Percentiles rank a stretch among this genome's conserved stretches.
Evolutionary conservation across 352 stramenopile genomes (phyloP).

Genomic region (Globisporangium middletonii): DNA sequence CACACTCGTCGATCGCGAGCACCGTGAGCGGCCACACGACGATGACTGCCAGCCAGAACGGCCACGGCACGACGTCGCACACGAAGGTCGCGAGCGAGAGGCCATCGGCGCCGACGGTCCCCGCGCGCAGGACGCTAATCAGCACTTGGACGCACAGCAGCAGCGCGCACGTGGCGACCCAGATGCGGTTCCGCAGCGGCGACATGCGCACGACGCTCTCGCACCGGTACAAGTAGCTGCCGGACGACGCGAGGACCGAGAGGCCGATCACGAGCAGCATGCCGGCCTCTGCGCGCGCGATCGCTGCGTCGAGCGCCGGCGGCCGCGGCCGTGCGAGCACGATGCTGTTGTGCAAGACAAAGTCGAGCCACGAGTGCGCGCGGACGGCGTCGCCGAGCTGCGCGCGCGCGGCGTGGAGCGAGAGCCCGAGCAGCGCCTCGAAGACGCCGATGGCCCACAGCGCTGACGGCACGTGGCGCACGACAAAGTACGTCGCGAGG

Average conservation of each 20-base stretch:
- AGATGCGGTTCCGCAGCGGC: conserved; percentile 68
- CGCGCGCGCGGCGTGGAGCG: conserved; percentile 30
- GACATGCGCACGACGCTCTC: conserved; percentile 66
- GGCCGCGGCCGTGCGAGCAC: conserved; percentile 44
- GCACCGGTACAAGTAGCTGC: conserved; percentile 68
- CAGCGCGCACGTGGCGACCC: conserved; percentile 29
- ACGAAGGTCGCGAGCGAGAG: conserved; percentile 45
- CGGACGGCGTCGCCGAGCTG: conserved; percentile 18
- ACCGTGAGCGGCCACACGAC: conserved; percentile 59
- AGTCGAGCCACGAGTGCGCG: conserved; percentile 54
- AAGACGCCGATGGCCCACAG: conserved; percentile 58
- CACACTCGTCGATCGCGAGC: conserved; percentile 52
- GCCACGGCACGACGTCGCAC: conserved; percentile 44
- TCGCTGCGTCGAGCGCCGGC: conserved; percentile 34
- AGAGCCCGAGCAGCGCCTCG: conserved; percentile 65
- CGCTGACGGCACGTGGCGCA: conserved; percentile 59
- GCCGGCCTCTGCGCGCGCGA: conserved; percentile 67
- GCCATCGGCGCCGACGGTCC: conserved; percentile 42
- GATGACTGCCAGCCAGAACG: conserved; percentile 44
- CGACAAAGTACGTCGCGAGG: conserved; percentile 61
- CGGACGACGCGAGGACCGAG: conserved; percentile 63
- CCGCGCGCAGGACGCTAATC: conserved; percentile 34
- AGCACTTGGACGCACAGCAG: conserved; percentile 47
- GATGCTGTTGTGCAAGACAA: conserved; percentile 44
- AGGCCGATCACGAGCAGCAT: conserved; percentile 70